phyloP scores from a whole-genome alignment of 257 asterid species.

The Leonotis leonurus region DNA sequence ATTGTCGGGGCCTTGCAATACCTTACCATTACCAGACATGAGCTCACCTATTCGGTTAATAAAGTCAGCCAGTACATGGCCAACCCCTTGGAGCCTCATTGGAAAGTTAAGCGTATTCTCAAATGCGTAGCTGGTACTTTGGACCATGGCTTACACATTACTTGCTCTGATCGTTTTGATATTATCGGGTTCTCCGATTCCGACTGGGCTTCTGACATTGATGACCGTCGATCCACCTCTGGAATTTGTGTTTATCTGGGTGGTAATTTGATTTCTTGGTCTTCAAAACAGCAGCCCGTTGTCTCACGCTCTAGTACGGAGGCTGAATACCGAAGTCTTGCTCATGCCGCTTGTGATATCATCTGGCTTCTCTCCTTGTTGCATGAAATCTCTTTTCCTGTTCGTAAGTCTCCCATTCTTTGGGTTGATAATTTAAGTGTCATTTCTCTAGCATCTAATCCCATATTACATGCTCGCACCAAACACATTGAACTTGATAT shows the following conservation, averaged over 20 bases:
- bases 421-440: background rate
- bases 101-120: background rate
- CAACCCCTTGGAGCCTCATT: background rate
- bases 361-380: background rate
- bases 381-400: background rate
- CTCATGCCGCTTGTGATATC: too few relatives aligned
- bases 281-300: too few relatives aligned
- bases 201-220: too few relatives aligned
- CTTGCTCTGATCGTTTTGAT: too few relatives aligned
- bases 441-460: background rate
- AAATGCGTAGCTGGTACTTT: background rate
- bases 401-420: background rate
- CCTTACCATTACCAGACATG: background rate
- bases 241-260: too few relatives aligned
- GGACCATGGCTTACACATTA: background rate
- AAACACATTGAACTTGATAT: background rate
- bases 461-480: background rate
- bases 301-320: too few relatives aligned
- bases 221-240: too few relatives aligned
- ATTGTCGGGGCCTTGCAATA: background rate
- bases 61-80: background rate
- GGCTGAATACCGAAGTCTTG: too few relatives aligned
- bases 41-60: background rate
- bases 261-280: too few relatives aligned
- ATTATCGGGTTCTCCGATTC: background rate